These are phyloP conservation scores for Leavenworthia alabamica DNA, from an alignment of 345 rosid genomes.

Conservation along the genomic window DNA sequence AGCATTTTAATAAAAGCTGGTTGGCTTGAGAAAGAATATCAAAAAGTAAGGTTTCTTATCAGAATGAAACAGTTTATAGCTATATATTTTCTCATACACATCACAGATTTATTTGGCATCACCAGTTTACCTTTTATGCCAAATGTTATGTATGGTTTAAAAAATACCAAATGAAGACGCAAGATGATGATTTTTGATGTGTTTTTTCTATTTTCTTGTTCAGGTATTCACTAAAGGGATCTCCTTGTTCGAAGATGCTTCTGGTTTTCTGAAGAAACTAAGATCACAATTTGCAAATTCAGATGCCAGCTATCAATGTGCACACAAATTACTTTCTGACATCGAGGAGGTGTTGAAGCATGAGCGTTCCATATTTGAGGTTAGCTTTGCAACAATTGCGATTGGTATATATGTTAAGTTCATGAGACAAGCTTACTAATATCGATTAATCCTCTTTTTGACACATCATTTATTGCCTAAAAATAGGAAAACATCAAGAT, in stretches of 20 bases:
- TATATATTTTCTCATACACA: not conserved
- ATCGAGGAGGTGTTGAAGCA: conserved; percentile 59
- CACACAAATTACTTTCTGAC: conserved; percentile 42
- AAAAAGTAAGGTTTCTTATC: conserved; percentile 37
- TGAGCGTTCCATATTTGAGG: conserved; percentile 62
- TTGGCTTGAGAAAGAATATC: conserved; percentile 50
- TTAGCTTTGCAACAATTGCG: conserved; percentile 30
- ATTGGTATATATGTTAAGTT: not conserved
- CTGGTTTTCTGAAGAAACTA: conserved; percentile 45
- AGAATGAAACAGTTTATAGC: not conserved
- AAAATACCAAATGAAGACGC: not conserved
- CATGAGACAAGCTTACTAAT: conserved; percentile 10
- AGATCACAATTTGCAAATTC: conserved; percentile 39
- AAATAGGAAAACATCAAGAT: conserved; percentile 41
- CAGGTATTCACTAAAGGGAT: conserved; percentile 62
- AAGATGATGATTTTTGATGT: not conserved
- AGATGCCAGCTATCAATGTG: conserved; percentile 40
- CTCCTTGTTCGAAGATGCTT: conserved; percentile 52
- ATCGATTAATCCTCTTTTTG: conserved; percentile 1
- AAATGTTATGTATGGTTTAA: not conserved
- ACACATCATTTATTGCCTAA: not conserved
- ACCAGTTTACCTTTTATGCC: not conserved
- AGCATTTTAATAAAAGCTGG: conserved; percentile 45
- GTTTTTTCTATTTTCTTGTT: conserved; percentile 15
- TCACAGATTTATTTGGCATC: not conserved